Evolutionary conservation across 495 filamentous ascomycete genomes (phyloP), one percentile per base, ranked within the genome.

Genomic region (Parathielavia hyrcaniae): DNA sequence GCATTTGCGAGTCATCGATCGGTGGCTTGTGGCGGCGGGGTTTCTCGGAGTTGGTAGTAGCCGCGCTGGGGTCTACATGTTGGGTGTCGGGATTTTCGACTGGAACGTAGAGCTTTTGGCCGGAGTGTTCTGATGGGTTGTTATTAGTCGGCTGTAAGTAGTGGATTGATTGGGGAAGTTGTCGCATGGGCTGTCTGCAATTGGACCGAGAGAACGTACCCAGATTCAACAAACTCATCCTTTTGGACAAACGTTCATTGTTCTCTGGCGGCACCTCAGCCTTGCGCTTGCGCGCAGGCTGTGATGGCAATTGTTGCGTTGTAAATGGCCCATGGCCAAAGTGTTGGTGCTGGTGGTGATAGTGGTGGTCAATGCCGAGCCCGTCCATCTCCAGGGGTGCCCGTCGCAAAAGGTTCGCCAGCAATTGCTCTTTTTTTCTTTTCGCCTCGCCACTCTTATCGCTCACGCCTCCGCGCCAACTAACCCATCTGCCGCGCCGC

Each of bases 221-320:
- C 52, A 97, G 75, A 69, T 90, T 88, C 19, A 98, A 81, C 52
- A 84, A 74, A 64, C 87, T 85, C 69, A 98, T 80, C 63, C 85
- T 79, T 75, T 98, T 98, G 39, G 83, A 81, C 23, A 90, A 74
- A 20, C 85, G 78, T 59, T 83, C 78, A 56, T 80, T 79, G 56
- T 62, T 61, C 20, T 72, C 68, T n/a, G 68, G 68, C 44, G 73
- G 74, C n/a, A 63, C 60, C 40, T 81, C 77, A 49, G 79, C 74
- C 68, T 77, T 81, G 61, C 79, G 70, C 69, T 81, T 83, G 63
- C 76, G 76, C 54, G 57, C 17, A 40, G 55, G 26, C 39, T 34
- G 56, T 62, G 54, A 55, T 23, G 44, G 57, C 54, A 45, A 50
- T 53, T 56, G 59, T 32, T 40, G 56, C 16, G 17, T 19, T 17